Evolutionary conservation across 1,139 yeast genomes (phyloP), one percentile per base, ranked within the genome.

Genomic region (Komagataea norvegica): DNA sequence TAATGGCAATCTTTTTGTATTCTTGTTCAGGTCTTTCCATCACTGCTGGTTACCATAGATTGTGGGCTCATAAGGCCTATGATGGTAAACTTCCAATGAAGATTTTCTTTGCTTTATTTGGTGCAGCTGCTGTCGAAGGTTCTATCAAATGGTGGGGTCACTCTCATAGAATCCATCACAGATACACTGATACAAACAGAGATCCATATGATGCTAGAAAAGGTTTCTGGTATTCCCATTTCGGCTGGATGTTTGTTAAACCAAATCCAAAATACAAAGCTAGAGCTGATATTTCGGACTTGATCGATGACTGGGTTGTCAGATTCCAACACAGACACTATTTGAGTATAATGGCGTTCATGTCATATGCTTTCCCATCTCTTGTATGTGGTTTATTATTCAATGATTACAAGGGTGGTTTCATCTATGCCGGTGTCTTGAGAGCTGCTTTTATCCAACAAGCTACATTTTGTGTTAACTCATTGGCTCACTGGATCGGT

Each of bases 91-190:
- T 70, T 53, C 91, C 95, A 7, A 73, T 87, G 34, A 74, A 83
- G 49, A 49, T 86, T 32, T 72, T 83, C 53, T 81, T 73, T 55
- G 94, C 95, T 31, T 67, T 87, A 33, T 83, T 84, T 50, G 98
- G 98, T 42, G 93, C 95, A 31, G 95, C 95, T 40, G 86, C 96
- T 41, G 88, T 87, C 42, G 95, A 91, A 67, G 98, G 98, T 50
- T 88, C 96, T 35, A 82, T 89, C 62, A 88, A 91, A 67, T 93
- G 98, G 98, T 91, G 98, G 98, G 80, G 93, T 38, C 96, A 91
- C 61, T 83, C 93, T 40, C 98, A 91, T 70, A 80, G 98, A 71
- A 77, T 93, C 48, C 98, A 91, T 68, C 98, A 91, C 70, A 77
- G 98, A 66, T 91, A 83, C 70, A 91, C 97, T 13, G 98, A 91